Evolutionary conservation across 2,329 filamentous ascomycete species (phyloP), one percentile per base, ranked within the genome.

Genomic region (Neofusicoccum umdonicola): DNA sequence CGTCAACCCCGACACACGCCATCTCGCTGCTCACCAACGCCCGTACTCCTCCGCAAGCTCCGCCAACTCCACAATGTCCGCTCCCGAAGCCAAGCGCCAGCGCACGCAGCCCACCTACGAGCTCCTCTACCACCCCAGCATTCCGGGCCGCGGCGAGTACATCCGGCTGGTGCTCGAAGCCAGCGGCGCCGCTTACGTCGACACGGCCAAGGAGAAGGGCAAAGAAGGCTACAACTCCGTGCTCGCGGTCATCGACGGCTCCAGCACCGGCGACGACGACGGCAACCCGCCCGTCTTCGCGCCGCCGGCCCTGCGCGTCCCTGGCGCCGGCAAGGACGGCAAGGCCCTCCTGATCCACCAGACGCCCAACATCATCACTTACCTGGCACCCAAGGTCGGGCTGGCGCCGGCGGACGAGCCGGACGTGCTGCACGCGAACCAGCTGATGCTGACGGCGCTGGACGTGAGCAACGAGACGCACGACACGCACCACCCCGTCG

Each of bases 81-180:
- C 65, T n/a, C 61, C 68, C 57, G 63, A 47, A 27, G 27, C 62
- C 72, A 66, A 60, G 69, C 76, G 41, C 69, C 72, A 39, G 67
- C 68, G 41, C 73, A 76, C 69, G 68, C 71, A 73, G 64, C 79
- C 72, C 62, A 78, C 82, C 0, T 90, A 89, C 73, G 81, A 88
- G 68, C 83, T 91, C 65, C 81, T 91, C 72, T 93, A 93, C 83
- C 91, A 89, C 85, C 88, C 89, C 17, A 77, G 76, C 17, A 79
- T 92, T 31, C 91, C 91, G 39, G 91, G 91, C 45, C 88, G 91
- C 56, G 91, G 87, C 67, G 91, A 94, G 73, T 86, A 87, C 74
- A 79, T 93, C 72, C 90, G 91, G 22, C 84, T 94, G 11, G 83
- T 83, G 15, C 86, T 94, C 68, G 90, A 93, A 78, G 89, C 90